Evolutionary conservation across 139 green algal genomes (phyloP).

Genomic region (Choricystis sp.): DNA sequence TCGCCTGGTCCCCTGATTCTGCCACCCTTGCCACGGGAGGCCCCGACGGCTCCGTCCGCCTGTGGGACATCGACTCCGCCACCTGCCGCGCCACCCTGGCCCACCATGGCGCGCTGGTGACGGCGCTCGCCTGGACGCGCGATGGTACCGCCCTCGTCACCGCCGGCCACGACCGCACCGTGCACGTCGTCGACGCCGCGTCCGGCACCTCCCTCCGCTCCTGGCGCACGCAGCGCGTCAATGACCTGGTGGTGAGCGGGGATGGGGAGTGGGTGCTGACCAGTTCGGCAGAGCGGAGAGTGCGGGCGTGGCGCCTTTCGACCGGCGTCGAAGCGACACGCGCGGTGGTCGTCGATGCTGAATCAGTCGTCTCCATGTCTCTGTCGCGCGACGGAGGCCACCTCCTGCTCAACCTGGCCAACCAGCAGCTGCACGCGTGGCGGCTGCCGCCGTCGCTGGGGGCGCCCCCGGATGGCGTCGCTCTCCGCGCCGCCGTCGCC

Average conservation of each 20-base stretch:
- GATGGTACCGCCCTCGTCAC: constrained; percentile 48
- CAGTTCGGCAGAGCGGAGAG: constrained; percentile 7
- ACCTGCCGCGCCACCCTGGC: constrained; percentile 6
- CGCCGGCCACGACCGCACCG: constrained; percentile 34
- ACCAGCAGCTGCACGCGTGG: constrained; percentile 15
- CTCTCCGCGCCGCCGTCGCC: neutral
- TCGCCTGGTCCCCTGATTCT: constrained; percentile 43
- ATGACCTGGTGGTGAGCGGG: constrained; percentile 28
- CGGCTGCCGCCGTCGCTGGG: neutral
- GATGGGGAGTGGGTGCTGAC: constrained; percentile 39
- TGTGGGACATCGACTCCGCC: constrained; percentile 24
- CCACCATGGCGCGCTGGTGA: constrained; percentile 39
- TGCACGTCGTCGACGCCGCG: constrained; percentile 7
- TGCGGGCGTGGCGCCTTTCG: constrained; percentile 18
- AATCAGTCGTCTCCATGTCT: constrained; percentile 28
- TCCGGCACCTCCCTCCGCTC: neutral
- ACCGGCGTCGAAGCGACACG: neutral
- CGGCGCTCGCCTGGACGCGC: constrained; percentile 61
- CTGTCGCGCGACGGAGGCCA: constrained; percentile 32
- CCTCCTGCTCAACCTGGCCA: constrained; percentile 33
- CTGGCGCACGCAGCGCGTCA: constrained; percentile 5
- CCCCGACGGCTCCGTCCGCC: constrained; percentile 22
- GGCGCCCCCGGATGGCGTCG: neutral
- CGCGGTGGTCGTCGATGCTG: neutral
- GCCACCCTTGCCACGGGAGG: constrained; percentile 9